Evolutionary conservation across 768 basidiomycete species (phyloP).

Genomic region (Termitomyces sp.): DNA sequence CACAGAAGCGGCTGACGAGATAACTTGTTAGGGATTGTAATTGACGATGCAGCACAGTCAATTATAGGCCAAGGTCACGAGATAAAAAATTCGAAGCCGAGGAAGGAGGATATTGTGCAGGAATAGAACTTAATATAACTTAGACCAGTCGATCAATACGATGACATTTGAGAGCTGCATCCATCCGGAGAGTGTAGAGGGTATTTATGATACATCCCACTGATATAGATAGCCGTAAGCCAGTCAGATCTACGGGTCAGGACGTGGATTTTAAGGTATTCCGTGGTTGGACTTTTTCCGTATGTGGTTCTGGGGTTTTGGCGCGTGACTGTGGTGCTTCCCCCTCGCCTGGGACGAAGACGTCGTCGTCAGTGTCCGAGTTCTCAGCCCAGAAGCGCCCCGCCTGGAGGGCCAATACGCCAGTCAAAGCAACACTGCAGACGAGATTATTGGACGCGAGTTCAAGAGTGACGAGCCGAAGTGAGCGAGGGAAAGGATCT

Average conservation of each 20-base stretch:
- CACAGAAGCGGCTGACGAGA: constrained; percentile 1
- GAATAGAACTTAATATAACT: constrained; percentile 32
- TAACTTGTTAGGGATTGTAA: constrained; percentile 54
- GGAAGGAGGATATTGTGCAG: constrained; percentile 94
- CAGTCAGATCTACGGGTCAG: background rate
- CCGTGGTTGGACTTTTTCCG: constrained; percentile 5
- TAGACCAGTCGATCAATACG: constrained; percentile 6
- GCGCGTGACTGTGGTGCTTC: constrained; percentile 23
- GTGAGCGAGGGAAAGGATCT: constrained; percentile 56
- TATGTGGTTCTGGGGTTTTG: constrained; percentile 25
- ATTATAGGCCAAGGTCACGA: constrained; percentile 82
- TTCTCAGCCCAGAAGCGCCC: constrained; percentile 83
- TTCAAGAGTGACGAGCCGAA: constrained; percentile 64
- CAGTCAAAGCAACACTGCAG: constrained; percentile 83
- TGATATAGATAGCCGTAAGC: constrained; percentile 11
- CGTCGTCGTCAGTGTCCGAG: constrained; percentile 56
- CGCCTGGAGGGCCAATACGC: constrained; percentile 79
- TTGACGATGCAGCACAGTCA: constrained; percentile 81
- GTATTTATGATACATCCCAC: constrained; percentile 19
- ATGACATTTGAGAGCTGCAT: constrained; percentile 7
- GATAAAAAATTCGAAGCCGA: constrained; percentile 73
- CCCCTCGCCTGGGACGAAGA: constrained; percentile 19
- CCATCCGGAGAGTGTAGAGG: constrained; percentile 6
- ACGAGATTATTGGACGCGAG: constrained; percentile 82
- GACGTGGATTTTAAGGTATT: background rate